Evolutionary conservation across 495 filamentous ascomycete species (phyloP).

Genomic region (Xylaria sp.): DNA sequence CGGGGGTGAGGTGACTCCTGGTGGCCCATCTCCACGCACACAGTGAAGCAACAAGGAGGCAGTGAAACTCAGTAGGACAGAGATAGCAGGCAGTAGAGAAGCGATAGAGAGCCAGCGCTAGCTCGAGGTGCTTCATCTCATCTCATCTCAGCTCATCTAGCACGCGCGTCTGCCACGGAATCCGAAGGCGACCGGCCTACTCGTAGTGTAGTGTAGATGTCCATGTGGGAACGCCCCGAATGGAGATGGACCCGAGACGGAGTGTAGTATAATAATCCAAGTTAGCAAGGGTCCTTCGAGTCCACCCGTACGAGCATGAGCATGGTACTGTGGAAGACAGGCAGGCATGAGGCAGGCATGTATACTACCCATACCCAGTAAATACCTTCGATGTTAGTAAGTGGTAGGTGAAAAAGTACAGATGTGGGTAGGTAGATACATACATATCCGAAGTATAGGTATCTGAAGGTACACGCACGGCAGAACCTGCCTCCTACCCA

Average conservation of each 20-base stretch:
- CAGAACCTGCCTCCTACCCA: conserved; percentile 13
- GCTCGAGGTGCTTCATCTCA: neutral
- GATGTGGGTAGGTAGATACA: no score
- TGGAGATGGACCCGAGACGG: neutral
- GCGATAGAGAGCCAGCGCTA: conserved; percentile 8
- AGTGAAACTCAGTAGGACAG: conserved; percentile 32
- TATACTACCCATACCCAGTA: no score
- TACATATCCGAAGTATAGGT: neutral
- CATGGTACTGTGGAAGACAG: no score
- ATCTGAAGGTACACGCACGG: neutral
- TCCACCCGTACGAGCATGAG: neutral
- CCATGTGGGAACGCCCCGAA: neutral
- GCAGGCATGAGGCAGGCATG: neutral
- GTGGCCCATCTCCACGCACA: conserved; percentile 33
- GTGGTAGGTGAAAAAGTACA: no score
- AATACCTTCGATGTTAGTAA: no score
- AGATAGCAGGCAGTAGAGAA: conserved; percentile 3
- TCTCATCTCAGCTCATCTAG: no score
- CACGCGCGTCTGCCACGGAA: conserved; percentile 1
- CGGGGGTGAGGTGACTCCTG: conserved; percentile 32
- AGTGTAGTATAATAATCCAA: neutral
- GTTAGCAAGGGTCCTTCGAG: neutral
- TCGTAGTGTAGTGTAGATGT: no score
- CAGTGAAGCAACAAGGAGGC: conserved; percentile 34
- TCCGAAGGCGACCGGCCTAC: neutral